These are phyloP conservation scores for Solanum appendiculatum DNA, from an alignment of 257 asterid species.

Conservation along the genomic window DNA sequence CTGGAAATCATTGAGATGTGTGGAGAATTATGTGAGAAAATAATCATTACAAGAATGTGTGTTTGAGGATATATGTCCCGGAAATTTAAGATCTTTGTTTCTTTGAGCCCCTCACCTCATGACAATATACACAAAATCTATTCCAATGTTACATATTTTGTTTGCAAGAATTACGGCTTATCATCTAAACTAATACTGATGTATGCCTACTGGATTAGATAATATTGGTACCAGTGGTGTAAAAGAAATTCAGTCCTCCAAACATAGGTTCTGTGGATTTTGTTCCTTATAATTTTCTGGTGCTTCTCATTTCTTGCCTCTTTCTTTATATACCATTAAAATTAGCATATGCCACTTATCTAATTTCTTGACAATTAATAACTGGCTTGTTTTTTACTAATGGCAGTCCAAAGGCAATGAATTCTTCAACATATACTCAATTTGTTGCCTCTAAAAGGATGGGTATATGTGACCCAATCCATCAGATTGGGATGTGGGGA, in stretches of 20 bases:
- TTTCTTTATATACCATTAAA: background rate
- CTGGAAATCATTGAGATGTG: background rate
- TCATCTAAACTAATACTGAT: background rate
- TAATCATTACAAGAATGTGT: background rate
- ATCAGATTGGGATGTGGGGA: slow-evolving; percentile 66
- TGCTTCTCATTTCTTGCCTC: background rate
- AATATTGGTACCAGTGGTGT: background rate
- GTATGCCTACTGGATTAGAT: background rate
- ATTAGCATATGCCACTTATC: background rate
- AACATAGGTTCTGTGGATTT: background rate
- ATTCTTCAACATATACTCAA: slow-evolving; percentile 49
- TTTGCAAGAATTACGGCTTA: background rate
- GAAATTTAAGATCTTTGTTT: background rate
- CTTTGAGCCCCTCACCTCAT: background rate
- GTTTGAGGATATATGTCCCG: background rate
- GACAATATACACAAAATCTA: background rate
- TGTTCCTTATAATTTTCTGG: background rate
- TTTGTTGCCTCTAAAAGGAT: slow-evolving; percentile 70
- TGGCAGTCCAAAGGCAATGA: slow-evolving; percentile 37
- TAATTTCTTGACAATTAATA: background rate
- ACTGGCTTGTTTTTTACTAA: background rate
- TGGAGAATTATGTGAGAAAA: background rate
- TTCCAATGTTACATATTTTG: background rate
- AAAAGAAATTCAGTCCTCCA: background rate
- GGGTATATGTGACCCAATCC: slow-evolving; percentile 69